Base-by-base conservation (phyloP, 345 rosid species). In the Laguncularia racemosa region DNA sequence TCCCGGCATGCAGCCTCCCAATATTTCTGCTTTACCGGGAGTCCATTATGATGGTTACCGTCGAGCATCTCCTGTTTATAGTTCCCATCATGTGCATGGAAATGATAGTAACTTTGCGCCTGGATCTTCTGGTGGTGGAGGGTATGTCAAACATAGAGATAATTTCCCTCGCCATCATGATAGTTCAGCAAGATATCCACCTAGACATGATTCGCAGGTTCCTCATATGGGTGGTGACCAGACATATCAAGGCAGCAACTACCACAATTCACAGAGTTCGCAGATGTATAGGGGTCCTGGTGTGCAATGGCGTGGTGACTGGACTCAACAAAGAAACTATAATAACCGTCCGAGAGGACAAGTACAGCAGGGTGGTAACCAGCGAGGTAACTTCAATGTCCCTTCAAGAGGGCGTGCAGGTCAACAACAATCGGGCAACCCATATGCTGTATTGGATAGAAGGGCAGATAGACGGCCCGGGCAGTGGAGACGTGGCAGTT, bases 391-490 rank as follows among this genome's bases (percentile, higher is more conserved):
- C 10, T 18, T 18, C 53, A 50, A 50, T 21, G 20, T 19, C 33
- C 46, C 55, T 17, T 68, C 80, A 33, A 56, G 76, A 56, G 82
- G 80, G 13, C 75, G 65, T 56, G 63, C 59, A 50, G 38, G 57
- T 58, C 69, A 57, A 13, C 69, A 59, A 47, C 63, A 53, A 40
- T 50, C 59, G 16, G 38, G 59, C 48, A 77, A 70, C 62, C 68
- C 75, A 12, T 81, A 28, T 67, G 60, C 85, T 2, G 68, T 77
- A 0, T 56, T 75, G 23, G 81, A 70, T 59, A 12, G 75, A 17
- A 71, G 73, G 54, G 48, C 56, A 8, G 56, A 51, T n/a, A 17
- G 58, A 60, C 68, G 26, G 21, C 67, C 67, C 0, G 64, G 66
- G 15, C 65, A 58, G 8, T 58, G 53, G 28, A 75, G 72, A 45